Evolutionary conservation across 179 eudicot genomes (phyloP).

Genomic region (Drosera spatulata): DNA sequence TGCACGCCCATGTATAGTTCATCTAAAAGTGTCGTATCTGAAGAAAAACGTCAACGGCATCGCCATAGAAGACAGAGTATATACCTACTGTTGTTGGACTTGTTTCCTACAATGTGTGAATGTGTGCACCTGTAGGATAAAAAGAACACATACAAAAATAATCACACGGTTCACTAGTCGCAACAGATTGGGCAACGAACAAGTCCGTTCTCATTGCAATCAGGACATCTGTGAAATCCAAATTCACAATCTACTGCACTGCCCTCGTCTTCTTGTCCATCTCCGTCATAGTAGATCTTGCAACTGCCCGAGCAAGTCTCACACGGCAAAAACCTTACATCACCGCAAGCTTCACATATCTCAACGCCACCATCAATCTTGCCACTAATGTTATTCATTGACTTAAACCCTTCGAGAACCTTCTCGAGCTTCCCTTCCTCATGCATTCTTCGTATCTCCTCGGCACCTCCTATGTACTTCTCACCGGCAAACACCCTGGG

Average conservation of each 20-base stretch:
- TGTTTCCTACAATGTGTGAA: too few relatives aligned
- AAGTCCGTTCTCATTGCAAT: constrained; percentile 94
- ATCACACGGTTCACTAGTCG: constrained; percentile 13
- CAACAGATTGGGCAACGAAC: constrained; percentile 77
- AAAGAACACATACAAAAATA: too few relatives aligned
- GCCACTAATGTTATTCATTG: constrained; percentile 11
- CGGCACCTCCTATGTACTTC: constrained; percentile 57
- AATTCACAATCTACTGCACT: constrained; percentile 9
- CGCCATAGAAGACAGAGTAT: too few relatives aligned
- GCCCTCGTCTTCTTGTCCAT: constrained; percentile 22
- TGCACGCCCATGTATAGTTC: too few relatives aligned
- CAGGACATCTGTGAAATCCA: constrained; percentile 85
- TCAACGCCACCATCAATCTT: constrained; percentile 16
- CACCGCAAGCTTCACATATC: constrained; percentile 79
- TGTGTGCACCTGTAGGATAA: too few relatives aligned
- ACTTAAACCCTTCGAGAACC: constrained; percentile 37
- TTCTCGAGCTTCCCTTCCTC: constrained; percentile 72
- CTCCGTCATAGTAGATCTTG: constrained; percentile 60
- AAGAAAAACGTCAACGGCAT: too few relatives aligned
- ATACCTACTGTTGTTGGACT: too few relatives aligned
- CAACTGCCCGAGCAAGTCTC: constrained; percentile 92
- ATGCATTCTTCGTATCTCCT: constrained; percentile 58
- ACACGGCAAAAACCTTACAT: constrained; percentile 78
- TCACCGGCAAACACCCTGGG: constrained; percentile 62
- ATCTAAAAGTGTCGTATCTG: too few relatives aligned